Evolutionary conservation across 2,329 filamentous ascomycete species (phyloP).

Genomic region (Macrophomina phaseolina): DNA sequence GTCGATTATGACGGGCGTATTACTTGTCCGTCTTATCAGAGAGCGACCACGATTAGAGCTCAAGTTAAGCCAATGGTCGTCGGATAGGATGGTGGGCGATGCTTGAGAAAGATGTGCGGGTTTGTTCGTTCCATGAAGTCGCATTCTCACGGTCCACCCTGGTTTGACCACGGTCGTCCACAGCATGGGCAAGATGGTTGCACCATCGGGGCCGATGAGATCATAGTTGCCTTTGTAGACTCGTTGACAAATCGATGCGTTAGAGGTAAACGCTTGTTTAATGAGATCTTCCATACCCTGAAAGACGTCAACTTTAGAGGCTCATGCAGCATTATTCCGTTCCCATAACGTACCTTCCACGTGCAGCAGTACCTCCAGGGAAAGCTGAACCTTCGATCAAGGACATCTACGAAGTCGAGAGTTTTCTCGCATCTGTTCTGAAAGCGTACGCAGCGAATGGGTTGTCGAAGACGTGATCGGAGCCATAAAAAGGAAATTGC

Average conservation of each 20-base stretch:
- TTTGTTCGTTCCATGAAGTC: conserved; percentile 37
- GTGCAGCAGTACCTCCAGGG: conserved; percentile 84
- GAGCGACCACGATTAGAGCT: neutral
- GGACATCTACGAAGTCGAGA: conserved; percentile 88
- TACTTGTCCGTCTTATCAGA: neutral
- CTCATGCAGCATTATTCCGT: no score
- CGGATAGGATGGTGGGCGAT: neutral
- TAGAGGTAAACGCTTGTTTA: conserved; percentile 55
- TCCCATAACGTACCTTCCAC: conserved; percentile 69
- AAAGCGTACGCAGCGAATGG: neutral
- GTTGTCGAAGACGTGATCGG: neutral
- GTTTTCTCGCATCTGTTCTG: conserved; percentile 61
- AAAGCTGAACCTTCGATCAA: conserved; percentile 90
- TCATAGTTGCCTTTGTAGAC: conserved; percentile 55
- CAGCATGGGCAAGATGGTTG: conserved; percentile 56
- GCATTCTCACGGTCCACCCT: conserved; percentile 55
- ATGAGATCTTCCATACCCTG: conserved; percentile 57
- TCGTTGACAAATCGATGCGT: conserved; percentile 53
- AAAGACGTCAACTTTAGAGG: neutral
- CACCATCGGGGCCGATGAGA: conserved; percentile 53
- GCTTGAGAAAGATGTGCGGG: neutral
- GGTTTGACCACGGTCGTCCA: conserved; percentile 56
- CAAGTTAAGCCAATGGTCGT: neutral
- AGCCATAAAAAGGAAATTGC: neutral
- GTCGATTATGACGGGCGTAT: conserved; percentile 2